A percentile compares a stretch with the other conserved stretches of the same genome.
These are phyloP conservation scores for Bipolaris victoriae DNA, from an alignment of 2,329 filamentous ascomycete genomes.

Conservation along the genomic window DNA sequence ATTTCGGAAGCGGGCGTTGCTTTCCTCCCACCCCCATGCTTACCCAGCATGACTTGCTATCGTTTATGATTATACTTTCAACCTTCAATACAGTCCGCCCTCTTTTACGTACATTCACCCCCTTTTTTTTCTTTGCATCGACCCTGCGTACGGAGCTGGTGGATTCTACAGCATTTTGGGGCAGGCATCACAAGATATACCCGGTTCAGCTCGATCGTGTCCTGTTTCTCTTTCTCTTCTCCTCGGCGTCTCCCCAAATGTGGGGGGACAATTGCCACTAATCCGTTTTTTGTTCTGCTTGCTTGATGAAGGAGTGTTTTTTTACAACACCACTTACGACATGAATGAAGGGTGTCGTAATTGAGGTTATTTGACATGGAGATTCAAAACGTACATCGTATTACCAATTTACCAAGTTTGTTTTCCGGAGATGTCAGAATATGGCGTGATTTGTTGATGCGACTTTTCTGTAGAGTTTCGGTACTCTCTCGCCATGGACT, in stretches of 20 bases:
- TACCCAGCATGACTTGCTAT: constrained; percentile 2
- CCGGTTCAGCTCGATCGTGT: constrained; percentile 16
- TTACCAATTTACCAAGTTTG: background rate
- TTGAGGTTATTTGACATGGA: background rate
- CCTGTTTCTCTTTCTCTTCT: constrained; percentile 5
- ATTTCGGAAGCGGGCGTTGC: constrained; percentile 11
- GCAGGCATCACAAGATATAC: constrained; percentile 19
- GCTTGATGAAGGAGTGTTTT: constrained; percentile 1
- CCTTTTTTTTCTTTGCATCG: constrained; percentile 4
- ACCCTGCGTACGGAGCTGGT: constrained; percentile 13
- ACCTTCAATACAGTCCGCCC: background rate
- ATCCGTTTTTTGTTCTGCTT: constrained; percentile 2
- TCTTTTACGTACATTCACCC: background rate
- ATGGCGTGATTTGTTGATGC: background rate
- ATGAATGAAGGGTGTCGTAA: constrained; percentile 3
- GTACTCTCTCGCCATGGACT: background rate
- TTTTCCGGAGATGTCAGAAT: background rate
- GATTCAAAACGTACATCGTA: background rate
- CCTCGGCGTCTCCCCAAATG: background rate
- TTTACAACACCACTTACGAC: background rate
- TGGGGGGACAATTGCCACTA: constrained; percentile 1
- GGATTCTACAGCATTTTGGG: constrained; percentile 12
- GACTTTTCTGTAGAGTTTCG: background rate
- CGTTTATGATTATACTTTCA: constrained; percentile 12
- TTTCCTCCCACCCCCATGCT: constrained; percentile 6